Percentiles rank a stretch among this genome's conserved stretches.
phyloP scores from a whole-genome alignment of 805 yeast genomes.

The Millerago galiae region DNA sequence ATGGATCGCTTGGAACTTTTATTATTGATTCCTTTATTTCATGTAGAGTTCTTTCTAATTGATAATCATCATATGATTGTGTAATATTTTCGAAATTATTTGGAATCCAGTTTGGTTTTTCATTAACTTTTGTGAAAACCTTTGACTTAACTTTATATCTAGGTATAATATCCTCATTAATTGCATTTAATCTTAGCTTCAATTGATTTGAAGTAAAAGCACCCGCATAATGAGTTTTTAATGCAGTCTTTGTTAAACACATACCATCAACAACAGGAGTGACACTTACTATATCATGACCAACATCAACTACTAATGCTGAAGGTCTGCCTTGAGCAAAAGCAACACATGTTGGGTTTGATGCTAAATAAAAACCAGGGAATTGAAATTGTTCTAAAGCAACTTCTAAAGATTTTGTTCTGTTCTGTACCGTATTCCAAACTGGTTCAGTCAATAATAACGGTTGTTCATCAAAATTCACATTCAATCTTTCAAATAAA shows the following conservation, averaged over 20 bases:
- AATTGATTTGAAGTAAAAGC: slow-evolving; percentile 53
- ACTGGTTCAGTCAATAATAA: slow-evolving; percentile 80
- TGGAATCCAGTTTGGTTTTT: slow-evolving; percentile 28
- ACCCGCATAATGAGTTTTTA: slow-evolving; percentile 73
- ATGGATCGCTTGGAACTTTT: slow-evolving; percentile 42
- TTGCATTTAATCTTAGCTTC: slow-evolving; percentile 31
- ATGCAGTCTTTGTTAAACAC: slow-evolving; percentile 61
- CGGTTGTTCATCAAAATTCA: slow-evolving; percentile 64
- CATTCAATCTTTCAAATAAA: slow-evolving; percentile 46
- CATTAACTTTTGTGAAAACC: slow-evolving; percentile 24
- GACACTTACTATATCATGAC: slow-evolving; percentile 70
- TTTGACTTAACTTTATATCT: slow-evolving; percentile 48
- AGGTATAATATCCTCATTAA: slow-evolving; percentile 34
- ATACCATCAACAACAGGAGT: slow-evolving; percentile 83
- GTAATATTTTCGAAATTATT: slow-evolving; percentile 18
- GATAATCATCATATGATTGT: slow-evolving; percentile 47
- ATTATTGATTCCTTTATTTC: slow-evolving; percentile 73
- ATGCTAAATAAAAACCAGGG: slow-evolving; percentile 77
- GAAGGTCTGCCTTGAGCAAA: slow-evolving; percentile 87
- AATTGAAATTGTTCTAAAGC: slow-evolving; percentile 62
- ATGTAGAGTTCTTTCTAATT: slow-evolving; percentile 48
- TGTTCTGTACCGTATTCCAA: slow-evolving; percentile 67
- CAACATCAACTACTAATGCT: slow-evolving; percentile 80
- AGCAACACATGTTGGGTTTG: slow-evolving; percentile 81
- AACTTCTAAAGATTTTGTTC: slow-evolving; percentile 63